Evolutionary conservation across 495 filamentous ascomycete genomes (phyloP).

Genomic region (Ramalina peruviana): DNA sequence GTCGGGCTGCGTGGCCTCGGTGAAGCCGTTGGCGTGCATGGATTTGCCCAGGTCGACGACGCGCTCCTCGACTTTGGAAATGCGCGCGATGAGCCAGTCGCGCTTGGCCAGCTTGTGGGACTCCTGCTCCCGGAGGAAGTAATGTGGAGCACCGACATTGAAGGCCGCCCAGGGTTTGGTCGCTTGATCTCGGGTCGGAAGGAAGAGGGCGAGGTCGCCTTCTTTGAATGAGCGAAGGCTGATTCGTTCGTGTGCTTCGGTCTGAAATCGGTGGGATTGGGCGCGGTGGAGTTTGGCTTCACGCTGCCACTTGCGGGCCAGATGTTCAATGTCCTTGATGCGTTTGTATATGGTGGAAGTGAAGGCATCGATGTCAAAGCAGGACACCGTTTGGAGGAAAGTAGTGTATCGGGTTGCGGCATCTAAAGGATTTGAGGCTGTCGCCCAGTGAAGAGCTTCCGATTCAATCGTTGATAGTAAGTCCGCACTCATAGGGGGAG

Average conservation of each 20-base stretch:
- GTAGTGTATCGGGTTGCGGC: slow-evolving; percentile 58
- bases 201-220: slow-evolving; percentile 87
- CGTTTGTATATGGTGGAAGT: slow-evolving; percentile 71
- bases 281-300: slow-evolving; percentile 80
- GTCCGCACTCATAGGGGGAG: slow-evolving; percentile 19
- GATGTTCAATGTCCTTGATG: slow-evolving; percentile 76
- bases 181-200: slow-evolving; percentile 85
- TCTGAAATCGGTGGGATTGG: slow-evolving; percentile 67
- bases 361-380: slow-evolving; percentile 72
- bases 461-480: slow-evolving; percentile 40
- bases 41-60: slow-evolving; percentile 84
- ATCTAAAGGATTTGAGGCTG: slow-evolving; percentile 45
- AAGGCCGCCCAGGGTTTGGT: slow-evolving; percentile 96
- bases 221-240: slow-evolving; percentile 95
- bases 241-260: slow-evolving; percentile 90
- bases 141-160: slow-evolving; percentile 92
- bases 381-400: slow-evolving; percentile 53
- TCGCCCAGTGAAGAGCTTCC: slow-evolving; percentile 64
- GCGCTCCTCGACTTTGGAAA: slow-evolving; percentile 80
- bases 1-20: slow-evolving; percentile 39
- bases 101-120: slow-evolving; percentile 64
- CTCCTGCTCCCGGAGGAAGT: slow-evolving; percentile 90
- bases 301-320: slow-evolving; percentile 79
- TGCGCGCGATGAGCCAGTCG: slow-evolving; percentile 92
- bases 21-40: slow-evolving; percentile 32